Evolutionary conservation across 2,329 filamentous ascomycete genomes (phyloP), one percentile per base, ranked within the genome.

Genomic region (Myriosclerotinia curreyana): DNA sequence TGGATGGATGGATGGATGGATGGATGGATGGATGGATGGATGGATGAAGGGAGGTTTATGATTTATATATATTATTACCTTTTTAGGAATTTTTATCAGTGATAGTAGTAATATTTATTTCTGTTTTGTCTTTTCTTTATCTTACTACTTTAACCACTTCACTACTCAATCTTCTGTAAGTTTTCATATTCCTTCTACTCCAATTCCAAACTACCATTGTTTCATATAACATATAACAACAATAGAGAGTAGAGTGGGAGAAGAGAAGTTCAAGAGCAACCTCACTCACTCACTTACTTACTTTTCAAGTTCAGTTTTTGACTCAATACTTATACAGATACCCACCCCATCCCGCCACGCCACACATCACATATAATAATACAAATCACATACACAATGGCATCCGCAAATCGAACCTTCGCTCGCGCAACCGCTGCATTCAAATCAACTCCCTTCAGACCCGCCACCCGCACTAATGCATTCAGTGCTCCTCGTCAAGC

Each of bases 401-500:
- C 65, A 66, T 60, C 77, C 38, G 70, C 74, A 67, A 72, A 71
- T 46, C 70, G 74, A 65, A 73, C 73, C 51, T 74, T 79, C 64
- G 73, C 75, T 62, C 77, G 79, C 65, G 69, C 73, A 65, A 76
- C 77, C 60, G 58, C 72, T 67, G 72, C 69, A 64, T 67, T 61
- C 12, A 64, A 59, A 36, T 46, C 73, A 17, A 67, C 69, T 1
- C 69, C 76, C 71, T 79, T 88, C 74, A 84, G 85, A 73, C 80
- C 83, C 71, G 77, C 81, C 61, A 78, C 84, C 52, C 86, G 83
- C 72, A 83, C 80, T 73, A 75, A 75, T 42, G 80, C 84, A 69
- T 83, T 90, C 75, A 79, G 81, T 69, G 80, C 82, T 53, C 82
- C 83, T 62, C 85, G 88, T 71, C 84, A 89, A 72, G 83, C 85